A percentile compares a stretch with the other conserved stretches of the same genome.
Conservation (phyloP, 2,329 filamentous ascomycete species). For the Plectosphaerella plurivora region DNA sequence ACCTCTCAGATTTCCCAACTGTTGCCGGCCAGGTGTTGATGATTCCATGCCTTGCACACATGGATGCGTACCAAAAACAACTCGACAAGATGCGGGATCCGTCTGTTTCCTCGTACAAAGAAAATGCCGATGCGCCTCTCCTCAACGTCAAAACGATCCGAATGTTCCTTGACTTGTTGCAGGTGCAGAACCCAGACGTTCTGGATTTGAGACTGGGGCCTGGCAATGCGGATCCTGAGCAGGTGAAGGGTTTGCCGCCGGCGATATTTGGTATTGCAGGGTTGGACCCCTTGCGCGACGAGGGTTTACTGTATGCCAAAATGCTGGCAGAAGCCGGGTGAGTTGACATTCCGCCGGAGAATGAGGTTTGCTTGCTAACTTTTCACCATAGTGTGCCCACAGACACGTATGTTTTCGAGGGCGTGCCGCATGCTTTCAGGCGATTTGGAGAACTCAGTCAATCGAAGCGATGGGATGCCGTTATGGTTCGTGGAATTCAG, state of each 20-base stretch:
- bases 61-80: slow-evolving; percentile 19
- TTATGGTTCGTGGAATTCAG: neutral
- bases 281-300: neutral
- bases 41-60: slow-evolving; percentile 37
- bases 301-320: neutral
- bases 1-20: slow-evolving; percentile 13
- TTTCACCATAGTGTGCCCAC: neutral
- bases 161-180: slow-evolving; percentile 17
- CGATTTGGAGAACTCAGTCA: neutral
- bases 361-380: neutral
- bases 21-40: slow-evolving; percentile 46
- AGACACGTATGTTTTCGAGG: neutral
- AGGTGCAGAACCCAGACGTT: slow-evolving; percentile 9
- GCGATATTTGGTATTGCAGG: neutral
- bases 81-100: slow-evolving; percentile 28
- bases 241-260: neutral
- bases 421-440: neutral
- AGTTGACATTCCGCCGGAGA: too few relatives aligned
- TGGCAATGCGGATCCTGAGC: slow-evolving; percentile 15
- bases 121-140: slow-evolving; percentile 44
- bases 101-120: slow-evolving; percentile 34
- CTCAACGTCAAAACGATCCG: slow-evolving; percentile 30
- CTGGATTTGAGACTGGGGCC: slow-evolving; percentile 33
- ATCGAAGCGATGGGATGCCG: neutral
- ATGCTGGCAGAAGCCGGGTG: neutral